Conservation (phyloP, 352 stramenopile species). For the Phytophthora aleatoria region DNA sequence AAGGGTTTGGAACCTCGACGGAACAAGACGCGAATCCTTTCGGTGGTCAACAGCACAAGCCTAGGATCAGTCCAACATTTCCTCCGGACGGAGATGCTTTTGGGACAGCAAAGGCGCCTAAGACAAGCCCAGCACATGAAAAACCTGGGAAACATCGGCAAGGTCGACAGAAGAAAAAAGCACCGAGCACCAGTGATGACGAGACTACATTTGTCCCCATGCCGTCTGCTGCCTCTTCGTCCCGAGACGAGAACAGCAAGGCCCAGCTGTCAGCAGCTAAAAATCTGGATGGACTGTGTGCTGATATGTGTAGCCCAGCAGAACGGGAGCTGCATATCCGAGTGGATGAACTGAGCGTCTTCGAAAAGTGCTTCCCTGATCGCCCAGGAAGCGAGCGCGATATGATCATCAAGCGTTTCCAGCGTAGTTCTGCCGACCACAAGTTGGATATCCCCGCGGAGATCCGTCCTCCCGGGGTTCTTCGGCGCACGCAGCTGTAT, state of each 20-base stretch:
- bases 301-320: slow-evolving; percentile 85
- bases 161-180: slow-evolving; percentile 34
- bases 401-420: slow-evolving; percentile 88
- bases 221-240: neutral
- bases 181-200: slow-evolving; percentile 25
- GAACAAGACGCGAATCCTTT: slow-evolving; percentile 20
- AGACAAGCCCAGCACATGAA: slow-evolving; percentile 20
- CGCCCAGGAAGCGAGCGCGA: slow-evolving; percentile 61
- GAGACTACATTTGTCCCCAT: slow-evolving; percentile 14
- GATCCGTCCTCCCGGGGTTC: slow-evolving; percentile 77
- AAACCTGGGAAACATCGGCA: slow-evolving; percentile 32
- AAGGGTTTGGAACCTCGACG: slow-evolving; percentile 14
- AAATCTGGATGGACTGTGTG: slow-evolving; percentile 76
- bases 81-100: slow-evolving; percentile 6
- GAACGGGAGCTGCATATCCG: slow-evolving; percentile 87
- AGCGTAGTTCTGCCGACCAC: slow-evolving; percentile 85
- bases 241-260: slow-evolving; percentile 44
- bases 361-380: slow-evolving; percentile 82
- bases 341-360: slow-evolving; percentile 86
- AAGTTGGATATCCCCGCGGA: slow-evolving; percentile 86
- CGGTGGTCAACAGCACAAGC: slow-evolving; percentile 11
- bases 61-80: slow-evolving; percentile 14
- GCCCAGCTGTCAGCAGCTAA: slow-evolving; percentile 60
- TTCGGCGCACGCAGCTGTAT: slow-evolving; percentile 82
- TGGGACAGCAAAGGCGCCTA: slow-evolving; percentile 10